Conservation (phyloP, 2,329 filamentous ascomycete genomes). For the Exophiala sideris region DNA sequence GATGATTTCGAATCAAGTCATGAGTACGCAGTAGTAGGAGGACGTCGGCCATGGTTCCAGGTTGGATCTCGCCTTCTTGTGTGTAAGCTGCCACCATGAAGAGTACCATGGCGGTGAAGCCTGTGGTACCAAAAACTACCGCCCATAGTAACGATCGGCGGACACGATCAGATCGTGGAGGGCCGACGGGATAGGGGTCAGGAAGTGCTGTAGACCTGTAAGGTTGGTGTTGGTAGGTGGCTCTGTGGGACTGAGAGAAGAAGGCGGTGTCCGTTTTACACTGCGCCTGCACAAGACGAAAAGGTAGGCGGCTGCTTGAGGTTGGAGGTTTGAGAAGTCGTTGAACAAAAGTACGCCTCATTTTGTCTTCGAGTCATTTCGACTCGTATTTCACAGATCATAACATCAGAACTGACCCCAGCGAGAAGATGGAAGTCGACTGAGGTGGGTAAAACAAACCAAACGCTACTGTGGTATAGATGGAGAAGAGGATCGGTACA, state of each 20-base stretch:
- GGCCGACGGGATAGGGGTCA: not conserved
- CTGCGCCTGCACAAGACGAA: too few species aligned
- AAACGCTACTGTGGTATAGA: too few species aligned
- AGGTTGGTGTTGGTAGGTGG: not conserved
- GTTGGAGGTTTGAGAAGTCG: too few species aligned
- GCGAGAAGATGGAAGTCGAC: too few species aligned
- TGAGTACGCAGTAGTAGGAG: not conserved
- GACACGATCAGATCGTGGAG: not conserved
- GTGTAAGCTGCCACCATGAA: not conserved
- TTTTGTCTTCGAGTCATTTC: too few species aligned
- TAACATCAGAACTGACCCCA: too few species aligned
- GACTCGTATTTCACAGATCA: too few species aligned
- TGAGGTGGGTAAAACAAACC: too few species aligned
- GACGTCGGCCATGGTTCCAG: not conserved
- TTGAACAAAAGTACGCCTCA: too few species aligned
- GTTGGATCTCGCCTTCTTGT: not conserved
- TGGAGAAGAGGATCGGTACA: too few species aligned
- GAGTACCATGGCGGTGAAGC: not conserved
- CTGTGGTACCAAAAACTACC: not conserved
- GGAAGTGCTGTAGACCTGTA: not conserved
- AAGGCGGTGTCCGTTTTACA: not conserved
- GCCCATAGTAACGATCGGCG: not conserved
- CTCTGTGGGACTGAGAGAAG: conserved; percentile 1
- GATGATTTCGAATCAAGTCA: not conserved
- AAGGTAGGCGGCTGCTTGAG: too few species aligned